Base-by-base conservation (phyloP, 768 basidiomycete genomes). In the Lentinula edodes region DNA sequence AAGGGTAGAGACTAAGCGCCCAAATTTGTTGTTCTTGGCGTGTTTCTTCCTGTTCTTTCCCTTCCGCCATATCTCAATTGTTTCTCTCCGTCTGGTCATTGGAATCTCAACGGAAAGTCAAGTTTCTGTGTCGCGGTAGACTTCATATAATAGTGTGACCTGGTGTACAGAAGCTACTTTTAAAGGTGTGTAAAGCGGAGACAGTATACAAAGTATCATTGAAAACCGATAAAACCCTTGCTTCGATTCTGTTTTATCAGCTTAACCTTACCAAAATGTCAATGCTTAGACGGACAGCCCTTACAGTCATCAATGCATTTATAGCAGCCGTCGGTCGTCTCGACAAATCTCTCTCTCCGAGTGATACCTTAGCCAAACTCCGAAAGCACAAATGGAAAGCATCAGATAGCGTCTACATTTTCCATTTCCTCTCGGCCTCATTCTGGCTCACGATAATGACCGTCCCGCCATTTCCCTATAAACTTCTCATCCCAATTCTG, bases 361-460 rank as follows among this genome's bases (percentile, higher is more conserved):
- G 73, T 13, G 81, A 89, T 65, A 91, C 89, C 5, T 65, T 93
- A 45, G 64, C 76, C 28, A 80, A 84, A 56, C 76, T 93, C 52
- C 77, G 76, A 46, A 74, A 79, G 8, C 84, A 91, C 71, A 70
- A 72, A 13, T 91, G 85, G 70, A 77, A 77, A 8, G 68, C 74
- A 42, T 74, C 79, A 18, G 90, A 93, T 75, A 72, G 73, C 54
- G 72, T 87, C 56, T 88, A 91, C 73, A 61, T 90, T 63, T 76
- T 90, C 67, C 87, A 92, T 66, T 65, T 88, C 36, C 65, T 81
- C 60, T 78, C 85, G 43, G 86, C 87, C 48, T 66, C 74, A 6
- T 87, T 92, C 70, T 93, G 90, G 89, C 74, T 93, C 63, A 73
- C 74, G 45, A 75, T 93, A 60, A 90, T 94, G 88, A 76, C 82